Conservation (phyloP, 768 basidiomycete genomes). For the Suillus luteus region DNA sequence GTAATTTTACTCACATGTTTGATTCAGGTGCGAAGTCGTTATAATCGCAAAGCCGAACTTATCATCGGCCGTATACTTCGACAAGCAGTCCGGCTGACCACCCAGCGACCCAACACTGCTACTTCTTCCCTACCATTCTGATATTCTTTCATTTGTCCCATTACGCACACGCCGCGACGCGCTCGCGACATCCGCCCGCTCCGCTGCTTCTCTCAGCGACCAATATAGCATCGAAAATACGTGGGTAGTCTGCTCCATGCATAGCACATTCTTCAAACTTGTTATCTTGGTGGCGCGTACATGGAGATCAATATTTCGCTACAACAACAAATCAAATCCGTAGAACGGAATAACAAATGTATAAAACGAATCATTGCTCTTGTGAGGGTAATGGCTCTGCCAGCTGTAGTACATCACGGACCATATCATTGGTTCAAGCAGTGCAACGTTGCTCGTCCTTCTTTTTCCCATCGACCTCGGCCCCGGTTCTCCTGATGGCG, state of each 20-base stretch:
- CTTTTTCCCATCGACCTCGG: conserved; percentile 8
- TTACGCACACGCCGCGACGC: conserved; percentile 1
- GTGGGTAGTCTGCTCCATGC: background rate
- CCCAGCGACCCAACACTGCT: background rate
- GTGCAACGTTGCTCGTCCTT: background rate
- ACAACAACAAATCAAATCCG: background rate
- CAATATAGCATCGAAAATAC: conserved; percentile 3
- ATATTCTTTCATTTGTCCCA: background rate
- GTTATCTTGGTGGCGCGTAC: background rate
- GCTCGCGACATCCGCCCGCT: background rate
- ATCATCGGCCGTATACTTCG: background rate
- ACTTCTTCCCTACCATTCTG: background rate
- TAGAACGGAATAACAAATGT: background rate
- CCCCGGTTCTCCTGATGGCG: conserved; percentile 3
- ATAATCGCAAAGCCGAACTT: background rate
- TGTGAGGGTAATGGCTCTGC: conserved; percentile 2
- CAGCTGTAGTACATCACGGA: background rate
- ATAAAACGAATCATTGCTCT: background rate
- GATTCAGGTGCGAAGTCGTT: conserved; percentile 1
- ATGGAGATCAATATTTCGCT: background rate
- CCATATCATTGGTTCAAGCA: background rate
- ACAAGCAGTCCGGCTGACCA: conserved; percentile 1
- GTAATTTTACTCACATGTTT: background rate
- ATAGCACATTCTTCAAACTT: background rate
- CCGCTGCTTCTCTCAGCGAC: conserved; percentile 1